phyloP scores from a whole-genome alignment of 2,329 filamentous ascomycete species.

The Talaromyces sp. region DNA sequence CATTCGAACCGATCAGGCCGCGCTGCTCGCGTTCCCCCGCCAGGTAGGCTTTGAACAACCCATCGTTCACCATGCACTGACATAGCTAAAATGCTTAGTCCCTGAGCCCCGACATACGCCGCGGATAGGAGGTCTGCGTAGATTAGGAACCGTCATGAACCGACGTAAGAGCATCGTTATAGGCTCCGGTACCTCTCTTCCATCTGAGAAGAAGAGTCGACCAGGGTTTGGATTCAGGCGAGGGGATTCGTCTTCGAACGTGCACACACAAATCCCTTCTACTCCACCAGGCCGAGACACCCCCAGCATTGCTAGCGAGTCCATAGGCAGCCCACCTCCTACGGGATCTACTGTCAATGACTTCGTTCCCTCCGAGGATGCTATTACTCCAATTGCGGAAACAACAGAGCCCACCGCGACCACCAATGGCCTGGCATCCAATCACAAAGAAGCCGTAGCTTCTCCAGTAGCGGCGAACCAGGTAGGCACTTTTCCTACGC shows the following conservation, averaged over 20 bases:
- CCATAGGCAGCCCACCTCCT: constrained; percentile 11
- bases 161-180: constrained; percentile 43
- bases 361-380: constrained; percentile 25
- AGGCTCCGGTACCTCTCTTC: constrained; percentile 29
- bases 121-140: constrained; percentile 43
- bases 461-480: not conserved
- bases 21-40: constrained; percentile 32
- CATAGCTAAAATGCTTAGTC: constrained; percentile 25
- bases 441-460: not conserved
- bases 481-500: constrained; percentile 2
- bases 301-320: constrained; percentile 25
- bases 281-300: constrained; percentile 27
- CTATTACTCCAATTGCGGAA: constrained; percentile 23
- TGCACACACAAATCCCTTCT: constrained; percentile 35
- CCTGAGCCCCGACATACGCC: constrained; percentile 40
- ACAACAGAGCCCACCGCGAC: constrained; percentile 20
- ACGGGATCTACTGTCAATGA: constrained; percentile 8
- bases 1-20: constrained; percentile 50
- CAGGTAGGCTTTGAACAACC: constrained; percentile 22
- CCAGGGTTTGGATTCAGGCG: constrained; percentile 45
- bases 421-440: constrained; percentile 29
- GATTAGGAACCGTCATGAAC: constrained; percentile 48
- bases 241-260: constrained; percentile 38
- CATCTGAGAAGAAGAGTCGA: constrained; percentile 42
- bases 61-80: not conserved